Percentiles rank a stretch among this genome's conserved stretches.
These are phyloP conservation scores for Sphenostylis stenocarpa DNA, from an alignment of 306 rosid species.

Conservation along the genomic window DNA sequence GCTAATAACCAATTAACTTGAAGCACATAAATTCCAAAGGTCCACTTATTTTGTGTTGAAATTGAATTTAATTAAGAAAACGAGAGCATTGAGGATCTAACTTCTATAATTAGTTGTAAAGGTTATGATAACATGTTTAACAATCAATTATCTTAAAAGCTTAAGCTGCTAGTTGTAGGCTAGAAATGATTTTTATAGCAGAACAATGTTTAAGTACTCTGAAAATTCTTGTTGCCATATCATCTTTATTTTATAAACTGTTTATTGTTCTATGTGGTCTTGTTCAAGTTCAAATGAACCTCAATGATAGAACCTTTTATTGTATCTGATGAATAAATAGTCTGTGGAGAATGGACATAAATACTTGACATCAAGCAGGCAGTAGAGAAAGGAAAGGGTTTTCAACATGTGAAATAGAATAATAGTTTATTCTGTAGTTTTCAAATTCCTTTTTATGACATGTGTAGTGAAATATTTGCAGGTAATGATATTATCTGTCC, in stretches of 20 bases:
- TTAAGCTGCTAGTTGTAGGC: neutral
- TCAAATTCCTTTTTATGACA: constrained; percentile 7
- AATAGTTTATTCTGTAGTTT: neutral
- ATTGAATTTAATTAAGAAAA: constrained; percentile 7
- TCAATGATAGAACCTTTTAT: neutral
- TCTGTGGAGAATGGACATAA: neutral
- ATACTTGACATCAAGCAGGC: neutral
- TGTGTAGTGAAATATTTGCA: constrained; percentile 41
- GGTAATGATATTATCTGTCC: constrained; percentile 59
- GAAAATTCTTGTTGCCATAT: neutral
- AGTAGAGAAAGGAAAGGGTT: neutral
- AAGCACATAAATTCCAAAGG: neutral
- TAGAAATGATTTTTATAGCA: neutral
- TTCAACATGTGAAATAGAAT: neutral
- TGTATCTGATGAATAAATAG: neutral
- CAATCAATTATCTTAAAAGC: neutral
- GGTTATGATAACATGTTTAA: neutral
- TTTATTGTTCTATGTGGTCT: neutral
- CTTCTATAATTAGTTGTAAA: neutral
- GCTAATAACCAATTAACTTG: neutral
- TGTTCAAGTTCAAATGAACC: neutral
- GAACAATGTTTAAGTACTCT: neutral
- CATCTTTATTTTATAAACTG: neutral
- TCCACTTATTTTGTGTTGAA: neutral
- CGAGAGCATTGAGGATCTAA: neutral